These are phyloP conservation scores for Fusarium sp. DNA, from an alignment of 2,329 filamentous ascomycete species.

Conservation along the genomic window DNA sequence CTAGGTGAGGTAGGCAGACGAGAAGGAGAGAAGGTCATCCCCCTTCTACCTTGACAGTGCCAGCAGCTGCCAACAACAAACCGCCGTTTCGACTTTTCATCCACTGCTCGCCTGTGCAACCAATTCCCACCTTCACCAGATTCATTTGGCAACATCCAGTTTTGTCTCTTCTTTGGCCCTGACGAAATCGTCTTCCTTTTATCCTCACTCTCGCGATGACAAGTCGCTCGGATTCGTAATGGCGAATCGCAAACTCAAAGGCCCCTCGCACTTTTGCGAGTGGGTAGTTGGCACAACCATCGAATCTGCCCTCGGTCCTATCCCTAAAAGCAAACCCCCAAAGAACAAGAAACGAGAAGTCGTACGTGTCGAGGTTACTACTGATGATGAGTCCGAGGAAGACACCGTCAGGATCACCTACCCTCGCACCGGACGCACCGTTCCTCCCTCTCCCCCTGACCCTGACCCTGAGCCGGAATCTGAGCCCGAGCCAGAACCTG, in stretches of 20 bases:
- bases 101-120: neutral
- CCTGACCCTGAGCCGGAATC: neutral
- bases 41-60: slow-evolving; percentile 16
- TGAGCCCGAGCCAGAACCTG: neutral
- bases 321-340: slow-evolving; percentile 42
- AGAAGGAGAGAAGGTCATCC: neutral
- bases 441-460: neutral
- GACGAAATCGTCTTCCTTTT: neutral
- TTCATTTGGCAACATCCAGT: neutral
- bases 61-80: slow-evolving; percentile 8
- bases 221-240: slow-evolving; percentile 17
- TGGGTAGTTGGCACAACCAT: slow-evolving; percentile 56
- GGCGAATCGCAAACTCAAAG: slow-evolving; percentile 31
- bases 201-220: neutral
- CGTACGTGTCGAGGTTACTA: slow-evolving; percentile 57
- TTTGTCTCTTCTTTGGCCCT: slow-evolving; percentile 5
- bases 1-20: neutral
- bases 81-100: neutral
- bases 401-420: slow-evolving; percentile 62
- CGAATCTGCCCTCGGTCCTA: slow-evolving; percentile 44
- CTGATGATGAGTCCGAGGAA: slow-evolving; percentile 63
- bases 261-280: slow-evolving; percentile 52
- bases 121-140: neutral
- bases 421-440: slow-evolving; percentile 52
- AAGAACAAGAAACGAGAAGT: slow-evolving; percentile 47